A percentile compares a stretch with the other conserved stretches of the same genome.
Conservation (phyloP, 179 eudicot species). For the Camellia oleifera region DNA sequence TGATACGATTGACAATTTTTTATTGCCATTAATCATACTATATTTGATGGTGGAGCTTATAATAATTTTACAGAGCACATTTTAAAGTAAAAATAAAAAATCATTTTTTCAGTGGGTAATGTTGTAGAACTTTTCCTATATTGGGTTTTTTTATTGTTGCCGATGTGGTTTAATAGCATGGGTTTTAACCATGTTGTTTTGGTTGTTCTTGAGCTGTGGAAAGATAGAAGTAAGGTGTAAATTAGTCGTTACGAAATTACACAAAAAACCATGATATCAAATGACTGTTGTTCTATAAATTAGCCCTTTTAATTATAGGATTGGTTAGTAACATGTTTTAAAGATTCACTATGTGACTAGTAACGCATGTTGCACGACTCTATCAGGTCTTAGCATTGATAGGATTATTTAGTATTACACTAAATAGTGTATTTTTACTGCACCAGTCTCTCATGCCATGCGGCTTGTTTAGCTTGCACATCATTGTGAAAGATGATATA, state of each 20-base stretch:
- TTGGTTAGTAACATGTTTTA: neutral
- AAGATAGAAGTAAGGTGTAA: neutral
- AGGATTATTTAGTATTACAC: neutral
- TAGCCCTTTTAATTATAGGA: no score
- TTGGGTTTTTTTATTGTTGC: neutral
- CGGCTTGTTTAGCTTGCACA: neutral
- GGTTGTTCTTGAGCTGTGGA: slow-evolving; percentile 8
- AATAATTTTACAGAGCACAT: neutral
- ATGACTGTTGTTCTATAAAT: no score
- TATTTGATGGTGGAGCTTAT: neutral
- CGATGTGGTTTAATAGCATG: no score
- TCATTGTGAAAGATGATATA: neutral
- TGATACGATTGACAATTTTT: neutral
- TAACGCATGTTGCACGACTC: no score
- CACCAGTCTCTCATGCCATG: neutral
- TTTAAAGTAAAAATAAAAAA: neutral
- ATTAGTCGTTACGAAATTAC: no score
- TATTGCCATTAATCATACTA: neutral
- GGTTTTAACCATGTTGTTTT: neutral
- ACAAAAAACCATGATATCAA: no score
- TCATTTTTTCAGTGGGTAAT: neutral
- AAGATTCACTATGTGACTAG: neutral
- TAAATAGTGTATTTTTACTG: neutral
- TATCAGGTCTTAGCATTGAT: no score
- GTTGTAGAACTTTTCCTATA: neutral